Evolutionary conservation across 257 asterid species (phyloP), one percentile per base, ranked within the genome.

Genomic region (Eustoma russellianum): DNA sequence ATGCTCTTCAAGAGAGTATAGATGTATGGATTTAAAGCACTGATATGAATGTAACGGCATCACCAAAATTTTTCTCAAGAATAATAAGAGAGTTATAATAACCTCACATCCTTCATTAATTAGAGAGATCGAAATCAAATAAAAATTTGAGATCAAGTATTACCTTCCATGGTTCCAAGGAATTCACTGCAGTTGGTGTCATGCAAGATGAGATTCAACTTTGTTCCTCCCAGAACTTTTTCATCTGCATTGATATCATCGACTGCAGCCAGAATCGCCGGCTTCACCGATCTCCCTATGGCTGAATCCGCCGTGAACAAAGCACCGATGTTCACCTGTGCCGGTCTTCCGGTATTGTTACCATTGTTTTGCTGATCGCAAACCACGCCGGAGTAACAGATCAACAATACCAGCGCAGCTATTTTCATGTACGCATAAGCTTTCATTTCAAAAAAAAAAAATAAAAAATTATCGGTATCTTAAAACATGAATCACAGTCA

Each of bases 101-200:
- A 2, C 3, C 3, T 24, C 30, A 24, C 30, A 2, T 24, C 2
- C 30, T 24, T 24, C 3, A 24, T 2, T 24, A 24, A 24, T 2
- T 24, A 24, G 30, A 24, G 30, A 24, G 30, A 24, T 24, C 3
- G 3, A 24, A 24, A 24, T 24, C 30, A 24, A 24, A 24, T 24
- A 4, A 24, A 24, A n/a, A n/a, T n/a, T n/a, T 24, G 2, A 24
- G 30, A 24, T n/a, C n/a, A 4, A 24, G 30, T 24, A 56, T 53
- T 78, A 91, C 96, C 96, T 73, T 84, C 94, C 69, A 87, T 65
- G 14, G 83, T 84, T 54, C 94, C 98, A 63, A 82, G 49, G 66
- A 84, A 91, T 13, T 83, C 93, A 66, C 96, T 91, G 86, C 96
- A 91, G 50, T 87, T 87, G 5, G 98, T 91, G 57, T 91, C 95